These are phyloP conservation scores for Chaetoceros muelleri DNA, from an alignment of 108 stramenopile species.

Conservation along the genomic window DNA sequence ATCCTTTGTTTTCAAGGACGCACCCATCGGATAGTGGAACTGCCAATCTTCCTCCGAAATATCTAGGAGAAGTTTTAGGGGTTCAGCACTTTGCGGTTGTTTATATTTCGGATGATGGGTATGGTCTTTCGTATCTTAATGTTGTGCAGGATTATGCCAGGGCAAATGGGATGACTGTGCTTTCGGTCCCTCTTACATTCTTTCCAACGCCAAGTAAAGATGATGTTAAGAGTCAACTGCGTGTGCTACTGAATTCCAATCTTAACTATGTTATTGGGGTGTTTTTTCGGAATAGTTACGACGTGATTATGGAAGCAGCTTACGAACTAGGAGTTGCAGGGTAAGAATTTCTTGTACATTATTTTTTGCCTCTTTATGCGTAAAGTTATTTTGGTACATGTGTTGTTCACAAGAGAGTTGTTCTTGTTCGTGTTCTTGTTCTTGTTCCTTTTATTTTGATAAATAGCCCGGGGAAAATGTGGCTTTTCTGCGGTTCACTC, in stretches of 20 bases:
- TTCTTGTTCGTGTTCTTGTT: no score
- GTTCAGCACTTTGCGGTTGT: not conserved
- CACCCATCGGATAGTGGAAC: not conserved
- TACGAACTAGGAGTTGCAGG: slow-evolving; percentile 5
- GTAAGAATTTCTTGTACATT: no score
- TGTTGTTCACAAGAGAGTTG: no score
- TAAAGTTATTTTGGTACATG: no score
- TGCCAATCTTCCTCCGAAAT: not conserved
- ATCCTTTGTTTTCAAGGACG: slow-evolving; percentile 4
- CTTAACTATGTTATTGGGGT: slow-evolving; percentile 2
- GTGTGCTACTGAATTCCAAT: not conserved
- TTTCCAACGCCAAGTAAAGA: not conserved
- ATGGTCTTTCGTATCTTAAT: not conserved
- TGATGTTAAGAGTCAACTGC: not conserved
- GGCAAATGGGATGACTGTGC: not conserved
- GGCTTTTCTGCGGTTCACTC: slow-evolving; percentile 1
- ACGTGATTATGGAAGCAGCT: slow-evolving; percentile 1
- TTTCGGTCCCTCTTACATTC: not conserved
- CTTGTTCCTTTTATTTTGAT: no score
- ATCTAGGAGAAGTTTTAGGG: not conserved
- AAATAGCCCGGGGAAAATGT: no score
- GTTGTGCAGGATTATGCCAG: not conserved
- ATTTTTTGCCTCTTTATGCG: no score
- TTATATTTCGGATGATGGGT: not conserved
- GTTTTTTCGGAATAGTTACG: not conserved